Percentiles rank a stretch among this genome's conserved stretches.
Conservation (phyloP, 768 basidiomycete species). For the Collybia sordida region DNA sequence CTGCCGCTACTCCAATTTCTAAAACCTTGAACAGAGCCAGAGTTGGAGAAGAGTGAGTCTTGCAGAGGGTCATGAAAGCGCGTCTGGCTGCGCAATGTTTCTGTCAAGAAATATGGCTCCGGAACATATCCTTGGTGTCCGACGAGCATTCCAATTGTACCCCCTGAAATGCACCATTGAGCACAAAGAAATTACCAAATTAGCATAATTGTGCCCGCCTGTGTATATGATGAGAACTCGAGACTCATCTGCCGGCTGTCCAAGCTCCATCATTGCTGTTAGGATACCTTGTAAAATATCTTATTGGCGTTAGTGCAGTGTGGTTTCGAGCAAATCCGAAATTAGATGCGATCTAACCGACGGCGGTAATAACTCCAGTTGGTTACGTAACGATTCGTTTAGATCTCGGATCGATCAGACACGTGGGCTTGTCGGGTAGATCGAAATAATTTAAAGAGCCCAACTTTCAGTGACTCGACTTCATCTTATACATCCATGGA, state of each 20-base stretch:
- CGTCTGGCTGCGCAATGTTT: conserved; percentile 77
- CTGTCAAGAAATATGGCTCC: conserved; percentile 85
- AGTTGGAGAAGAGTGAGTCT: conserved; percentile 83
- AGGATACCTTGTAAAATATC: not conserved
- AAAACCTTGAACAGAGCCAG: conserved; percentile 76
- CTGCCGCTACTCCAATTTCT: conserved; percentile 68
- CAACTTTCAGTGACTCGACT: conserved; percentile 4
- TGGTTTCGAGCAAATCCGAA: not conserved
- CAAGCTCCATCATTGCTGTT: conserved; percentile 45
- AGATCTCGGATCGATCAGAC: conserved; percentile 14
- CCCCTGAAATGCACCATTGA: conserved; percentile 38
- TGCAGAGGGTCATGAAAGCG: conserved; percentile 92
- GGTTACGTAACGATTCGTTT: not conserved
- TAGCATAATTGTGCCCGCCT: conserved; percentile 27
- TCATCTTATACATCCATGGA: conserved; percentile 51
- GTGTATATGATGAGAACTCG: conserved; percentile 89
- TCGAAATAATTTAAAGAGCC: conserved; percentile 11
- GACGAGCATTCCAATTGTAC: conserved; percentile 88
- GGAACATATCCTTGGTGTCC: conserved; percentile 78
- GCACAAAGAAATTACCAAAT: not conserved
- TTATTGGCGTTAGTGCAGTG: not conserved
- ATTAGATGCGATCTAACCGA: not conserved
- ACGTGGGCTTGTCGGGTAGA: conserved; percentile 22
- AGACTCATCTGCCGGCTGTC: conserved; percentile 60
- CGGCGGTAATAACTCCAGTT: no score